phyloP scores from a whole-genome alignment of 306 rosid genomes.

The Casuarina glauca region DNA sequence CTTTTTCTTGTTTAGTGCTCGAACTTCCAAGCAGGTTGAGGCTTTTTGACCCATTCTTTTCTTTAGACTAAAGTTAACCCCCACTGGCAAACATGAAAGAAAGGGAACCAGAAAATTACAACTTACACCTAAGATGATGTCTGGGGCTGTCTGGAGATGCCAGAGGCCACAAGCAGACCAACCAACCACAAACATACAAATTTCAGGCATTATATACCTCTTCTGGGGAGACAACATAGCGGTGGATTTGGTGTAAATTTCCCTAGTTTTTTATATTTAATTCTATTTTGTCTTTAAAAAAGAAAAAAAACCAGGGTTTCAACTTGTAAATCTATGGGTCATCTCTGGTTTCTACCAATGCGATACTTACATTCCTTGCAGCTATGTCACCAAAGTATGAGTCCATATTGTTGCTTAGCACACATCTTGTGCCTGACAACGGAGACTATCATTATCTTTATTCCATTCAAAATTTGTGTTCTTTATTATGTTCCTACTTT shows the following conservation, averaged over 20 bases:
- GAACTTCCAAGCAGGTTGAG: slow-evolving; percentile 57
- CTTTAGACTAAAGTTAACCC: slow-evolving; percentile 36
- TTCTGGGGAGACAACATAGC: background rate
- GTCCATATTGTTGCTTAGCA: slow-evolving; percentile 22
- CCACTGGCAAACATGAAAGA: slow-evolving; percentile 39
- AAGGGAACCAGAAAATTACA: slow-evolving; percentile 26
- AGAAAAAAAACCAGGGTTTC: background rate
- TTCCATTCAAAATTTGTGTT: slow-evolving; percentile 35
- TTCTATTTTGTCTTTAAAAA: no score
- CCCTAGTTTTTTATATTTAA: background rate
- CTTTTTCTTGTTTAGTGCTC: slow-evolving; percentile 48
- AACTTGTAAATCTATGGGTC: background rate
- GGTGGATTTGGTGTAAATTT: no score
- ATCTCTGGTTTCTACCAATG: background rate
- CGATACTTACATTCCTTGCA: no score
- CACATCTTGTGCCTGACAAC: slow-evolving; percentile 23
- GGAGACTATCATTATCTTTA: slow-evolving; percentile 26
- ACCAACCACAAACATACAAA: background rate
- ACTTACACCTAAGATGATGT: slow-evolving; percentile 26
- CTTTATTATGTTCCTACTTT: slow-evolving; percentile 16
- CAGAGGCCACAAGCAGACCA: background rate
- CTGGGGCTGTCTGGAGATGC: background rate
- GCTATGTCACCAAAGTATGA: background rate
- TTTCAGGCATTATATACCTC: background rate
- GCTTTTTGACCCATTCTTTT: slow-evolving; percentile 44